Conservation (phyloP, 305 asterid species). For the Euphrasia arctica region DNA sequence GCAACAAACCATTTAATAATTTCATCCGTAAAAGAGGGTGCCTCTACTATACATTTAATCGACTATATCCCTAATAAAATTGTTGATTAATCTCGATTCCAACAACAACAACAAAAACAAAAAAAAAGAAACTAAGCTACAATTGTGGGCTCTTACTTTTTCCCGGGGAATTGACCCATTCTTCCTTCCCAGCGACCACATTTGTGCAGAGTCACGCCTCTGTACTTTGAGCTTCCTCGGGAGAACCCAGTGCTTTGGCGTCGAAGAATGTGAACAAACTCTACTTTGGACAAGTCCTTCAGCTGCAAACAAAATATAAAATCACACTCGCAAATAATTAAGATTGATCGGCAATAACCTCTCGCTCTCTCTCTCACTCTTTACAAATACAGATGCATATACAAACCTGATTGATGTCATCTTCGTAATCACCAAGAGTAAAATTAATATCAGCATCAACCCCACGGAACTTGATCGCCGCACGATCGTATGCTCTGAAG, state of each 20-base stretch:
- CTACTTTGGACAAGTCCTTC: constrained; percentile 64
- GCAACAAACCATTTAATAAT: constrained; percentile 48
- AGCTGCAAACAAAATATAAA: constrained; percentile 45
- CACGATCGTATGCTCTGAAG: constrained; percentile 63
- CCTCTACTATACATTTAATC: constrained; percentile 29
- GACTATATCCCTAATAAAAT: constrained; percentile 25
- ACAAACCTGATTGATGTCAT: constrained; percentile 63
- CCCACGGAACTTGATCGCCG: constrained; percentile 76
- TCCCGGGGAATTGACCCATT: constrained; percentile 84
- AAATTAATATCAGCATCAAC: constrained; percentile 80
- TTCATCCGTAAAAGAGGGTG: constrained; percentile 39
- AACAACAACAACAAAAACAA: background rate
- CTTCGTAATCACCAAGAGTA: constrained; percentile 51
- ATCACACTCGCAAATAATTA: constrained; percentile 17
- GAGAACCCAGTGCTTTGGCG: constrained; percentile 62
- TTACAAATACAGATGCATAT: background rate
- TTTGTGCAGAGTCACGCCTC: constrained; percentile 72
- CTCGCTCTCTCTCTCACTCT: background rate
- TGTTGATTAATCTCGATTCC: constrained; percentile 13
- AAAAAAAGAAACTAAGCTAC: background rate
- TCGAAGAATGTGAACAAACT: constrained; percentile 64
- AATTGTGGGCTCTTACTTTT: constrained; percentile 49
- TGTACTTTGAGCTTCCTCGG: constrained; percentile 60
- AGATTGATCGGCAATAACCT: background rate
- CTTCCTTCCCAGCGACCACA: constrained; percentile 88